These are phyloP conservation scores for Aristolochia californica DNA, from an alignment of 164 flowering plant species.

Conservation along the genomic window DNA sequence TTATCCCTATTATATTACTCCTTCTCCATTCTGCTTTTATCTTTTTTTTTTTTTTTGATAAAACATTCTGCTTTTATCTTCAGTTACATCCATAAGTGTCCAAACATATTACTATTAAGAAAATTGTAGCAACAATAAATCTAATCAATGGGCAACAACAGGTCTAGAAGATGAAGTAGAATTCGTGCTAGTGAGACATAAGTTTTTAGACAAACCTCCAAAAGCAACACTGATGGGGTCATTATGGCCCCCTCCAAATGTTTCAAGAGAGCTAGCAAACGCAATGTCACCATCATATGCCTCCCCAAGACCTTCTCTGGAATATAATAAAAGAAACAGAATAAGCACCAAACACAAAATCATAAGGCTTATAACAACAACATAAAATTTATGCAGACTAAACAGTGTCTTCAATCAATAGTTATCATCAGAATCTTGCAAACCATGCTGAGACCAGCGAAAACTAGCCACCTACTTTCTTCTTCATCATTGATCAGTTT, in stretches of 20 bases:
- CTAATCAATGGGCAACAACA: no score
- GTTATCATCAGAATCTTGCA: no score
- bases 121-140: no score
- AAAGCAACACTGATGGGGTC: slow-evolving; percentile 91
- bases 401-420: not conserved
- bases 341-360: not conserved
- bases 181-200: not conserved
- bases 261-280: slow-evolving; percentile 87
- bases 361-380: not conserved
- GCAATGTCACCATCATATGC: slow-evolving; percentile 89
- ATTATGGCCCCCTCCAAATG: slow-evolving; percentile 93
- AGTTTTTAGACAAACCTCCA: slow-evolving; percentile 58
- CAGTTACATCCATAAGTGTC: no score
- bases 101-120: no score
- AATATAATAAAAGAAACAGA: not conserved
- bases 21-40: no score
- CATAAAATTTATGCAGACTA: not conserved
- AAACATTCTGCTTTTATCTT: no score
- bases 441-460: no score
- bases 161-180: not conserved
- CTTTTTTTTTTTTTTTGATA: no score
- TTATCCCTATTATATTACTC: no score
- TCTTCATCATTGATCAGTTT: no score
- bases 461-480: no score
- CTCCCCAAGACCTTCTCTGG: slow-evolving; percentile 96